Conservation (phyloP, 2,329 filamentous ascomycete genomes). For the Monosporascus sp. region DNA sequence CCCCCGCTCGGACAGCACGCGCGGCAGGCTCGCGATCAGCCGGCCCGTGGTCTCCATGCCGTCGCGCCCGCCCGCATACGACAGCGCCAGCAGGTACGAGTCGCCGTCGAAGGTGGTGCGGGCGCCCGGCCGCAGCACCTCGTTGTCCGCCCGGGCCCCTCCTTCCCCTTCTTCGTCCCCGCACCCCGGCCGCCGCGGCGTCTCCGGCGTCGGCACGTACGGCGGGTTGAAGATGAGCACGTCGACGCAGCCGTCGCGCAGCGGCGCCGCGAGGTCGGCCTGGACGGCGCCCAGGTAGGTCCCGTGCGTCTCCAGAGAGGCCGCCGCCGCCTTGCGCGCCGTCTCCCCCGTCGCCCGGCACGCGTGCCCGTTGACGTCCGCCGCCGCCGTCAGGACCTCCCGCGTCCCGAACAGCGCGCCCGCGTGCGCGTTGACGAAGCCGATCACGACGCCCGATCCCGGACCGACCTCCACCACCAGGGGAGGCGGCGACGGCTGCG, state of each 20-base stretch:
- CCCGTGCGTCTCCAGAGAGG: slow-evolving; percentile 31
- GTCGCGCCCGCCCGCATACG: slow-evolving; percentile 82
- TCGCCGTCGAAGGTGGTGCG: slow-evolving; percentile 64
- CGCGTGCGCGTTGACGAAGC: slow-evolving; percentile 77
- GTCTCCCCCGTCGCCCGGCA: slow-evolving; percentile 72
- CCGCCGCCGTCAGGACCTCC: slow-evolving; percentile 65
- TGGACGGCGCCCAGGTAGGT: slow-evolving; percentile 61
- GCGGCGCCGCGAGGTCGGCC: slow-evolving; percentile 62
- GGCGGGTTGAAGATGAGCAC: slow-evolving; percentile 95
- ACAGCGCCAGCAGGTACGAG: slow-evolving; percentile 75
- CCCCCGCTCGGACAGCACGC: slow-evolving; percentile 58
- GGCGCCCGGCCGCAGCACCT: slow-evolving; percentile 1
- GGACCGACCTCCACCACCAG: slow-evolving; percentile 82
- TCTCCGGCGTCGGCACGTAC: slow-evolving; percentile 80
- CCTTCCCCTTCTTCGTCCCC: slow-evolving; percentile 18
- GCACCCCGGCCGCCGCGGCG: slow-evolving; percentile 53
- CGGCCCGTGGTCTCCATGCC: slow-evolving; percentile 93
- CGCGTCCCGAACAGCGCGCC: slow-evolving; percentile 64
- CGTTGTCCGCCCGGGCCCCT: slow-evolving; percentile 21
- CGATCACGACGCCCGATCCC: slow-evolving; percentile 90
- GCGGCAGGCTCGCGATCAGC: slow-evolving; percentile 64
- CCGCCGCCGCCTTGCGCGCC: slow-evolving; percentile 41
- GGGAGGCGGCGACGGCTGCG: slow-evolving; percentile 38
- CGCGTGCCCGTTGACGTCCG: slow-evolving; percentile 83
- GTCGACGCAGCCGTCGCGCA: slow-evolving; percentile 61